These are phyloP conservation scores for Hericium erinaceus DNA, from an alignment of 768 basidiomycete genomes.

Conservation along the genomic window DNA sequence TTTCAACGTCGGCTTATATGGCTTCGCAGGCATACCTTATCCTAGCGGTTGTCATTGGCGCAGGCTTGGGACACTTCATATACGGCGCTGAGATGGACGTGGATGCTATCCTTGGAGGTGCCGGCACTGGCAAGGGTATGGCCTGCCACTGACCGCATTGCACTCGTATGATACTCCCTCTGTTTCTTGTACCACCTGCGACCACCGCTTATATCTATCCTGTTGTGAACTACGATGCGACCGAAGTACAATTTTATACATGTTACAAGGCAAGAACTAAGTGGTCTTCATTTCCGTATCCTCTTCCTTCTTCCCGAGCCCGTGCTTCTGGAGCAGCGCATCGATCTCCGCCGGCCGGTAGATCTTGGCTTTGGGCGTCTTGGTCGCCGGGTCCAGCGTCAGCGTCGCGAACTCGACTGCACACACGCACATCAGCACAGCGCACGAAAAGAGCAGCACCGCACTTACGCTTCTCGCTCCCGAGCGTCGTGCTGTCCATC, in stretches of 20 bases:
- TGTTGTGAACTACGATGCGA: not conserved
- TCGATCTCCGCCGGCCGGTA: slow-evolving; percentile 87
- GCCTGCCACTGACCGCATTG: slow-evolving; percentile 56
- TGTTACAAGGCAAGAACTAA: slow-evolving; percentile 15
- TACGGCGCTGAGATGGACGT: slow-evolving; percentile 60
- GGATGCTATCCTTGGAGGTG: slow-evolving; percentile 42
- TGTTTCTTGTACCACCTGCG: not conserved
- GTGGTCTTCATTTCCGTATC: slow-evolving; percentile 68
- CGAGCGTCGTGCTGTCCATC: slow-evolving; percentile 96
- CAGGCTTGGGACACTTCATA: slow-evolving; percentile 73
- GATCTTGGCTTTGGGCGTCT: slow-evolving; percentile 84
- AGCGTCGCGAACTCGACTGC: slow-evolving; percentile 95
- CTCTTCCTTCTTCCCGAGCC: slow-evolving; percentile 81
- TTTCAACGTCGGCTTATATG: not conserved
- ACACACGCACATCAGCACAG: not conserved
- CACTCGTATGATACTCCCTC: not conserved
- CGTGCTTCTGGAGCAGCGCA: slow-evolving; percentile 66
- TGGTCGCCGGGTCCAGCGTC: slow-evolving; percentile 69
- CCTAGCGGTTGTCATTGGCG: slow-evolving; percentile 70
- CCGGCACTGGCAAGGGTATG: slow-evolving; percentile 49
- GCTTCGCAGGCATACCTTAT: slow-evolving; percentile 72
- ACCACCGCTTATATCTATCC: not conserved
- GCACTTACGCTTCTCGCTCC: slow-evolving; percentile 86
- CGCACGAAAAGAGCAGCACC: not conserved
- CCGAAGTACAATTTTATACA: not conserved